Conservation (phyloP, 2,329 filamentous ascomycete species). For the Bipolaris sorokiniana region DNA sequence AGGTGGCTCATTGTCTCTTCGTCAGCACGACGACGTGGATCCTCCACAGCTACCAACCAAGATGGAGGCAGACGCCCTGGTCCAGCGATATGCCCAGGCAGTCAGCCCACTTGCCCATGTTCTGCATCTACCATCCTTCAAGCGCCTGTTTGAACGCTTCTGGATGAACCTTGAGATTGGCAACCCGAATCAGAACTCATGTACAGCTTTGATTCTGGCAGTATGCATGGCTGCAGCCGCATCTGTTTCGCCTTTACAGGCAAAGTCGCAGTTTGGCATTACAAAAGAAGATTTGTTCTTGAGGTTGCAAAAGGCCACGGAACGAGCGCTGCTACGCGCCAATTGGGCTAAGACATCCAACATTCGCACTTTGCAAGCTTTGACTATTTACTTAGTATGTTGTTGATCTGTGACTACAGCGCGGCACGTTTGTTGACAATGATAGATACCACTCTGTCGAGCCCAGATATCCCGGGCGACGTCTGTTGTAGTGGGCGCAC, state of each 20-base stretch:
- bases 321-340: slow-evolving; percentile 44
- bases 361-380: slow-evolving; percentile 46
- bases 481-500: slow-evolving; percentile 47
- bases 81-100: slow-evolving; percentile 44
- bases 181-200: slow-evolving; percentile 45
- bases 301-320: slow-evolving; percentile 46
- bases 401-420: neutral
- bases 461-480: slow-evolving; percentile 48
- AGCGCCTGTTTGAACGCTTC: slow-evolving; percentile 46
- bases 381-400: slow-evolving; percentile 47
- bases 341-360: slow-evolving; percentile 50
- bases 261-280: slow-evolving; percentile 49
- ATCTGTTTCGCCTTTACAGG: slow-evolving; percentile 46
- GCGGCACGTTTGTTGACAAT: slow-evolving; percentile 9
- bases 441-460: slow-evolving; percentile 46
- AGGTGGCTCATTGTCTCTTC: slow-evolving; percentile 37
- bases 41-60: slow-evolving; percentile 43
- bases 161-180: slow-evolving; percentile 48
- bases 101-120: slow-evolving; percentile 49
- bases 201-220: slow-evolving; percentile 45
- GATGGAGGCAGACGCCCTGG: slow-evolving; percentile 45
- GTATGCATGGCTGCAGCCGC: slow-evolving; percentile 49
- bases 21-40: slow-evolving; percentile 39
- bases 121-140: slow-evolving; percentile 47
- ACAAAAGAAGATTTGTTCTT: slow-evolving; percentile 47